Conservation (phyloP, 2,329 filamentous ascomycete genomes). For the Penicillium freii region DNA sequence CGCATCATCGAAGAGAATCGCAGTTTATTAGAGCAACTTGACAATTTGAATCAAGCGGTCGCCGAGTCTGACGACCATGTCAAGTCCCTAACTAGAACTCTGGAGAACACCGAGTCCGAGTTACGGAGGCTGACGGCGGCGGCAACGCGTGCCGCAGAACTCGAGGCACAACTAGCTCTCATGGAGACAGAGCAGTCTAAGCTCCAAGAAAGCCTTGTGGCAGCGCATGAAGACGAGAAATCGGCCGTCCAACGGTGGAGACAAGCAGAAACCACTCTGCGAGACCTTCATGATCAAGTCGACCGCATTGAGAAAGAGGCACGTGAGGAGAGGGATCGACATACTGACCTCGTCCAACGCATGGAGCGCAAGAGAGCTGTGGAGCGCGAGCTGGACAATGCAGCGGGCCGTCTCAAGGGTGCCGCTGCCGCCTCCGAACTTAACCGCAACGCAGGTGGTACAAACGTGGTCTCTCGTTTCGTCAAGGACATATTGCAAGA, state of each 20-base stretch:
- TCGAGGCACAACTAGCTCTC: slow-evolving; percentile 75
- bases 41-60: slow-evolving; percentile 75
- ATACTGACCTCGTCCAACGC: slow-evolving; percentile 74
- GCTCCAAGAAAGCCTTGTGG: slow-evolving; percentile 65
- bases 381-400: slow-evolving; percentile 76
- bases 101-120: slow-evolving; percentile 75
- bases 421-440: slow-evolving; percentile 70
- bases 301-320: slow-evolving; percentile 85
- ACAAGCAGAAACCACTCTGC: slow-evolving; percentile 75
- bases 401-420: slow-evolving; percentile 76
- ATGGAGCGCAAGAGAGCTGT: slow-evolving; percentile 82
- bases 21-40: slow-evolving; percentile 76
- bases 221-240: slow-evolving; percentile 71
- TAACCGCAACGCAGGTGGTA: slow-evolving; percentile 57
- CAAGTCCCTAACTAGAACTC: slow-evolving; percentile 69
- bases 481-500: slow-evolving; percentile 94
- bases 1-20: slow-evolving; percentile 80
- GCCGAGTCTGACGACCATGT: slow-evolving; percentile 77
- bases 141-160: slow-evolving; percentile 69
- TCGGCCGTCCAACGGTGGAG: slow-evolving; percentile 80
- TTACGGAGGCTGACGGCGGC: slow-evolving; percentile 71
- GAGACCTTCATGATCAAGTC: slow-evolving; percentile 78
- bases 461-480: slow-evolving; percentile 85
- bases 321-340: slow-evolving; percentile 73
- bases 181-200: slow-evolving; percentile 79